phyloP scores from a whole-genome alignment of 306 rosid species.

The Dryas drummondii region DNA sequence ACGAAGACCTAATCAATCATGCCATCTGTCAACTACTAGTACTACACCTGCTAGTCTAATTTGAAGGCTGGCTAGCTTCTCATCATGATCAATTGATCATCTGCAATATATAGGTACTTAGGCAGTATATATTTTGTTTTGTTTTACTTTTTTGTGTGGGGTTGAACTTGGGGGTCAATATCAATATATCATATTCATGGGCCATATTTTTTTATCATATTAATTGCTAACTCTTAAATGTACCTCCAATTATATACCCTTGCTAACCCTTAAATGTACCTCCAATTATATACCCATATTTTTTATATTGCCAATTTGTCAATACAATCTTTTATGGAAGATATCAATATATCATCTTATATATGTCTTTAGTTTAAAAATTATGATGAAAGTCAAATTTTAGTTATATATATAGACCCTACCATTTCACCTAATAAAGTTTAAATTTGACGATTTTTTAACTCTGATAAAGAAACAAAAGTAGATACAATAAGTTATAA shows the following conservation, averaged over 20 bases:
- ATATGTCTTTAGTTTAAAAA: too few species aligned
- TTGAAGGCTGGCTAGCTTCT: neutral
- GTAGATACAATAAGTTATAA: too few species aligned
- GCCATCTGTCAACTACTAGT: constrained; percentile 8
- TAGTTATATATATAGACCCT: too few species aligned
- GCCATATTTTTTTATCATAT: neutral
- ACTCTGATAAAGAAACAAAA: too few species aligned
- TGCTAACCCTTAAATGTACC: too few species aligned
- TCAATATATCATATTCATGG: neutral
- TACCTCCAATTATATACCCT: neutral
- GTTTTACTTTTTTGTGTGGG: neutral
- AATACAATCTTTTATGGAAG: too few species aligned
- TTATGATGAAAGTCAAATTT: too few species aligned
- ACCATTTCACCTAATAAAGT: too few species aligned
- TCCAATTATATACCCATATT: too few species aligned
- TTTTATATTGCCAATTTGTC: too few species aligned
- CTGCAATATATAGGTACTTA: neutral
- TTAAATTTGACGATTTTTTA: too few species aligned
- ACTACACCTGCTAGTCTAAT: neutral
- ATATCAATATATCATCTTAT: too few species aligned
- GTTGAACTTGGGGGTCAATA: neutral
- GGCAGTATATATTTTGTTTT: neutral
- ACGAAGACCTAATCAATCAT: neutral
- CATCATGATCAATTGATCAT: neutral
- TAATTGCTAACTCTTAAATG: neutral